Base-by-base conservation (phyloP, 495 filamentous ascomycete species). In the Daldinia caldariorum region DNA sequence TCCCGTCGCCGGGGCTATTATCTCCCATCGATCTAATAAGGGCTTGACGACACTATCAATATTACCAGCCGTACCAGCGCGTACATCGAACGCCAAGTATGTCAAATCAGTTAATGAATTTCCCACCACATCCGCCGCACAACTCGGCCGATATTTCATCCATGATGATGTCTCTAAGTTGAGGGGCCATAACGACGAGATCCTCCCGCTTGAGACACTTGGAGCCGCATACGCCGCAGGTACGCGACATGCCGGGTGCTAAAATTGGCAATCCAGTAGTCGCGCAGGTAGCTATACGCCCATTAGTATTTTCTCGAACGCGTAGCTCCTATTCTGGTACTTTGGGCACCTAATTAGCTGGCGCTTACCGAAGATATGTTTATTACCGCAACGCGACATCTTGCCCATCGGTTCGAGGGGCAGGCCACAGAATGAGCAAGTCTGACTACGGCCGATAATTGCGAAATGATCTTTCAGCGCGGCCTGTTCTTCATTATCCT, bases 81-180 rank as follows among this genome's bases (percentile, higher is more conserved):
- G 18, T 47, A 47, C 43, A 20, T 47, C 6, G 16, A 26, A 26
- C 26, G 6, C 12, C 41, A 14, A 9, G n/a, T 16, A 29, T 47
- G 32, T 10, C 18, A n/a, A 3, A 60, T 74, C 41, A 77, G 43
- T 72, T 71, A 0, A 82, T 57, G 67, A 84, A 85, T 75, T 84
- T 85, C 10, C 83, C 83, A 2, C 81, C 80, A 61, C 83, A 85
- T 3, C 76, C 71, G 9, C 80, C 81, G 47, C 83, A 85, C 0
- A 76, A 43, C 18, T 80, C 78, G 0, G 73, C 74, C 8, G 74
- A 78, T 34, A 80, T 69, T 38, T 76, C 62, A 29, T 66, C 58
- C 57, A 69, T 58, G 9, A 83, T 66, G 16, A 77, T 60, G 59
- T 78, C 79, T 16, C 43, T 66, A 14, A 77, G 67, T 10, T 76